Evolutionary conservation across 2,329 filamentous ascomycete genomes (phyloP), one percentile per base, ranked within the genome.

Genomic region (Cladosporium sp.): DNA sequence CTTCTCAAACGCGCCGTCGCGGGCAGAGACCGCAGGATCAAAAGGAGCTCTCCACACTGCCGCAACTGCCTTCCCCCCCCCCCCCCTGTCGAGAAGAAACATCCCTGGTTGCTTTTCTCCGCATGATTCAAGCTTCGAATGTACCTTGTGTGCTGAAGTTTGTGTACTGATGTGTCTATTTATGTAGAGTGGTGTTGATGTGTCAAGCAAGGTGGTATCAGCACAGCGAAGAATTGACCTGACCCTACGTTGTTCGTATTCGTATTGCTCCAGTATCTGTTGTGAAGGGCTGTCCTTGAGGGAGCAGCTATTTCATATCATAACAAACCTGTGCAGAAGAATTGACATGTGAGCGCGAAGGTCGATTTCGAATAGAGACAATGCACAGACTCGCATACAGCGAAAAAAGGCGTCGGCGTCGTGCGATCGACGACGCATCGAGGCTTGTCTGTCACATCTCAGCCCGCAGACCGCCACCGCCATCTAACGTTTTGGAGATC

Each of bases 1-100:
- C 38, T 59, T 47, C 36, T 59, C 57, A 59, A 59, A 59, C 57
- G 38, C 57, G 57, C 57, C 57, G 57, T 59, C 57, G 57, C 36
- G 57, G 52, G 11, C 28, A 30, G 52, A 55, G 32, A 30, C 52
- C 52, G 52, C 10, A 59, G 57, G 38, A 59, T 36, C 57, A 47
- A 59, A 41, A 55, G 52, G 32, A 55, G 52, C 52, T 21, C 26
- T 55, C 52, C 52, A 6, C 30, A 32, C 28, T 55, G 28, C 18
- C 28, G 18, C 52, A 5, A n/a, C 14, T 28, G 3, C n/a, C 15
- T 28, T 8, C 12, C 18, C 21, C 32, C 11, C 18, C 21, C 32
- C 11, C 15, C 21, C 30, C 15, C 15, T 36, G 12, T 57, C 52
- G 10, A 57, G 41, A 47, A 8, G 41, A 47, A 24, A 47, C n/a